Conservation (phyloP, 805 yeast genomes). For the Saturnispora mendoncae region DNA sequence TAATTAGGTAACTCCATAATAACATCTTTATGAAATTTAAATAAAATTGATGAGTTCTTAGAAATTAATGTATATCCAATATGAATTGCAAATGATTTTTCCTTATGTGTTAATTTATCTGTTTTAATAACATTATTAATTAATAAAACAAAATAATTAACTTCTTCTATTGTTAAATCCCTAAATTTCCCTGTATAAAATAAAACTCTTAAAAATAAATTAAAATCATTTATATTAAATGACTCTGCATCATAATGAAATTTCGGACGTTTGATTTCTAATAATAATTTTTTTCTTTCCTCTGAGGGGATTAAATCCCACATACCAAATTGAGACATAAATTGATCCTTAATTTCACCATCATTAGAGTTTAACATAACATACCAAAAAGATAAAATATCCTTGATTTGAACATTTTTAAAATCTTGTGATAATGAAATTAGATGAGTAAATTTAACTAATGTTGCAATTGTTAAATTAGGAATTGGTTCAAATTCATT, state of each 20-base stretch:
- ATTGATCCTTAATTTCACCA: not conserved
- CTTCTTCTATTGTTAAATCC: constrained; percentile 3
- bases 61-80: constrained; percentile 9
- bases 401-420: constrained; percentile 1
- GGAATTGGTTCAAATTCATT: not conserved
- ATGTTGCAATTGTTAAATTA: constrained; percentile 6
- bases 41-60: constrained; percentile 12
- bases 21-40: constrained; percentile 11
- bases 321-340: constrained; percentile 8
- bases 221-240: constrained; percentile 2
- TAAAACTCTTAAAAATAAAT: constrained; percentile 6
- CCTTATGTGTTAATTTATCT: not conserved
- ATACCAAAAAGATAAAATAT: constrained; percentile 6
- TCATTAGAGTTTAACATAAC: not conserved
- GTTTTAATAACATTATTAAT: constrained; percentile 7
- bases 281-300: not conserved
- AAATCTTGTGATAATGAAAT: constrained; percentile 6
- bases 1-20: constrained; percentile 8
- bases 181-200: constrained; percentile 8
- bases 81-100: constrained; percentile 9
- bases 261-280: not conserved
- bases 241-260: not conserved
- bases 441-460: constrained; percentile 1
- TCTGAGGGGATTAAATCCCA: constrained; percentile 9
- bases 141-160: constrained; percentile 7